Evolutionary conservation across 768 basidiomycete species (phyloP), one percentile per base, ranked within the genome.

Genomic region (Leccinum subgranulosum): DNA sequence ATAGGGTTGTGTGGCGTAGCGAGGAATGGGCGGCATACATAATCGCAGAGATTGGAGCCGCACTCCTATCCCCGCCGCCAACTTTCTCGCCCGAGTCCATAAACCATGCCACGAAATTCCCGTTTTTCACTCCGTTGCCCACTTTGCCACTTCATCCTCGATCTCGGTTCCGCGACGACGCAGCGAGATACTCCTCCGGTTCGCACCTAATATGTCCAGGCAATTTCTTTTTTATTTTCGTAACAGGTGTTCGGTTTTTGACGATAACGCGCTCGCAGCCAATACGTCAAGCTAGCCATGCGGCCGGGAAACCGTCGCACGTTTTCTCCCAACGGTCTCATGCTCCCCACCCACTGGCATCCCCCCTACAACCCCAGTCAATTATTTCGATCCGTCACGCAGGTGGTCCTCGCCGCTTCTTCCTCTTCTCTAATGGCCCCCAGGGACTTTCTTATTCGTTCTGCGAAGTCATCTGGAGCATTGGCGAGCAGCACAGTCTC

Each of bases 1-100:
- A 25, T 21, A n/a, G 12, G 50, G 51, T 60, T 57, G 54, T 60
- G 64, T 66, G 66, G 67, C 66, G 67, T 64, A 57, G 61, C 61
- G 55, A 62, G 33, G 43, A 60, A 57, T 48, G 34, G 14, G 33
- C 52, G 57, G 55, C 19, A 41, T 51, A 34, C 28, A 53, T 51
- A 52, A 49, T 29, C 46, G n/a, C 25, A 51, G 50, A 45, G 29
- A 33, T 3, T 52, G 17, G 28, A 31, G 28, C 43, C 17, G 28
- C 21, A 25, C 29, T 46, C 27, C 25, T 41, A 49, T 57, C 33
- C 29, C 2, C 51, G 36, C 39, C 45, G 27, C 45, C 15, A 25
- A 21, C 36, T 51, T 56, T 49, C 52, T 43, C 19, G 25, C 25
- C 36, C 39, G 4, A 51, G 19, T 43, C 41, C 51, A 47, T 51